Conservation (phyloP, 2,329 filamentous ascomycete species). For the Colletotrichum truncatum region DNA sequence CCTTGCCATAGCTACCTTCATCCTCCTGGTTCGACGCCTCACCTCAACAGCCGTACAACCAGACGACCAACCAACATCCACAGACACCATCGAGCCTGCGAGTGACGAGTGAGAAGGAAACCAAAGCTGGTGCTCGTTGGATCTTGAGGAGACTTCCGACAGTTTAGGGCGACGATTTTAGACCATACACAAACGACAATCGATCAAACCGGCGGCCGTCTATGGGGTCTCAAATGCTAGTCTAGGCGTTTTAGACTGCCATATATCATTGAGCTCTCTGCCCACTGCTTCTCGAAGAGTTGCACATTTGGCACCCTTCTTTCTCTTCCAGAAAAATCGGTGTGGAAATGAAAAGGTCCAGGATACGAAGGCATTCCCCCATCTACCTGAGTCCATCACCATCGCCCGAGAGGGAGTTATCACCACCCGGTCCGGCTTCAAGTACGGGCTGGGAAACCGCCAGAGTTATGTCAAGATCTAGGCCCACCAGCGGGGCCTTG, state of each 20-base stretch:
- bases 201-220: neutral
- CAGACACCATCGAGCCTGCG: too few relatives aligned
- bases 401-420: slow-evolving; percentile 48
- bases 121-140: too few relatives aligned
- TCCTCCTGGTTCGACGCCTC: neutral
- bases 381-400: slow-evolving; percentile 52
- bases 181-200: too few relatives aligned
- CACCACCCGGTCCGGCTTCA: slow-evolving; percentile 52
- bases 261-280: neutral
- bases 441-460: slow-evolving; percentile 53
- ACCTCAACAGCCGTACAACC: neutral
- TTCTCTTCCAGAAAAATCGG: neutral
- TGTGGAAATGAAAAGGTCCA: slow-evolving; percentile 55
- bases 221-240: neutral
- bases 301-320: neutral
- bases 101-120: too few relatives aligned
- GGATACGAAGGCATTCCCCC: slow-evolving; percentile 54
- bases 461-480: slow-evolving; percentile 56
- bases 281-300: neutral
- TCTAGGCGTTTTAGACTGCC: slow-evolving; percentile 6
- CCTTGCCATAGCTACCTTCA: neutral
- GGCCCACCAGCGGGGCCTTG: slow-evolving; percentile 58
- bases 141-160: too few relatives aligned
- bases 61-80: neutral
- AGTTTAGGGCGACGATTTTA: too few relatives aligned